Percentiles rank a stretch among this genome's conserved stretches.
Conservation (phyloP, 768 basidiomycete species). For the Amanita pseudoporphyria region DNA sequence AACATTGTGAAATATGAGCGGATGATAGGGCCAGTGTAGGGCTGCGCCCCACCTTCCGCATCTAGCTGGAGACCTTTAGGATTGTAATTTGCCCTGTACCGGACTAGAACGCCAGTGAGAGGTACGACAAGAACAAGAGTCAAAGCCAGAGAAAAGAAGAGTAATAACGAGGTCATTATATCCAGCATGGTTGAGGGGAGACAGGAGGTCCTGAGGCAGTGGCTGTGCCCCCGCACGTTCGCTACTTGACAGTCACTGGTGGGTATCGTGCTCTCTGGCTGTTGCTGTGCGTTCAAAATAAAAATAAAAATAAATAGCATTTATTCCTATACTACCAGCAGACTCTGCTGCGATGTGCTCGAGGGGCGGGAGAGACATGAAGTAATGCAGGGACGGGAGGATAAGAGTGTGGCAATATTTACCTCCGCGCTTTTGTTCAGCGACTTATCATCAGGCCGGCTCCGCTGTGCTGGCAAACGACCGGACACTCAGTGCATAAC, state of each 20-base stretch:
- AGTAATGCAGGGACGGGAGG: too few species aligned
- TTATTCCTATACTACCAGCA: too few species aligned
- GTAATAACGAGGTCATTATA: conserved; percentile 26
- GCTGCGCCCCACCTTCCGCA: conserved; percentile 62
- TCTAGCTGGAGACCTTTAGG: conserved; percentile 79
- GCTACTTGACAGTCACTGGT: too few species aligned
- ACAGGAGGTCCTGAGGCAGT: too few species aligned
- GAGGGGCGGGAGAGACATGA: not conserved
- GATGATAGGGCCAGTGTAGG: conserved; percentile 72
- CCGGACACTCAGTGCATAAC: not conserved
- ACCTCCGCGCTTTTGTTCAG: not conserved
- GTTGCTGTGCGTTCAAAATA: not conserved
- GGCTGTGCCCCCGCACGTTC: too few species aligned
- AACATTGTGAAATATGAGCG: conserved; percentile 71
- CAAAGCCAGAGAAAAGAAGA: conserved; percentile 37
- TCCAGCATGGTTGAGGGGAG: conserved; percentile 23
- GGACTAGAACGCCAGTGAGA: conserved; percentile 59
- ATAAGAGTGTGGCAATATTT: not conserved
- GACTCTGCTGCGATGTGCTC: not conserved
- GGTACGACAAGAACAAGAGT: conserved; percentile 53
- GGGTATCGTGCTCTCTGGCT: not conserved
- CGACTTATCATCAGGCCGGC: conserved; percentile 1
- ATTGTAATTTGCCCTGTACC: conserved; percentile 79
- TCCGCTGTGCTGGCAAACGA: not conserved
- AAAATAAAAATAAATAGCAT: too few species aligned